Evolutionary conservation across 2,329 filamentous ascomycete species (phyloP), one percentile per base, ranked within the genome.

Genomic region (Capronia epimyces): DNA sequence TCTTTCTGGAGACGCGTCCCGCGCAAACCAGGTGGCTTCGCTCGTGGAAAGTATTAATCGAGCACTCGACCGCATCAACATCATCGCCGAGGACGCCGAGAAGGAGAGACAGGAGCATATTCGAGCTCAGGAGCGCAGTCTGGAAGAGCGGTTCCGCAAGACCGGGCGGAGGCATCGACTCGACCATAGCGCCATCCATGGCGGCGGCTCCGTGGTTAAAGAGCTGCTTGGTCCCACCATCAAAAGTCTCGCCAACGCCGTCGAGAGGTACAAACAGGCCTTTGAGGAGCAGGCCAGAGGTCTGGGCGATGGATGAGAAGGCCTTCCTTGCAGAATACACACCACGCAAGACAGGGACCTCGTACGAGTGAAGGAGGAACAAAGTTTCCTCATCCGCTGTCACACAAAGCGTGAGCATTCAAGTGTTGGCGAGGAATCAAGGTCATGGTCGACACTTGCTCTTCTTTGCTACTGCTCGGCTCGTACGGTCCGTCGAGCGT

Each of bases 1-100:
- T 64, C 77, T 95, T 21, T 96, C 90, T 0, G 91, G 90, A 12
- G 88, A 96, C 64, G 72, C 87, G 1, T 84, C 88, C 53, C 83
- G 88, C 27, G 87, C 88, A 0, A 77, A 77, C 36, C 91, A 98
- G 69, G 77, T 96, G 12, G 82, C 83, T 5, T 89, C 87, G 55
- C 77, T 96, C 41, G 83, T 86, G 6, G 87, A 95, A 65, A 91
- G 89, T 8, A 76, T 98, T 12, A 80, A 81, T 53, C 81, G 85
- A 52, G 91, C 89, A 0, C 75, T 83, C 49, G 80, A 85, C 53
- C 82, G 93, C 21, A 91, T 97, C 66, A 80, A 86, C 50, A 83
- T 84, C 13, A 87, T 96, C 1, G 87, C 86, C 0, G 78, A 81
- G 12, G 84, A 88, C 61, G 93, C 93, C 0, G 90, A 96, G 63